These are phyloP conservation scores for Metroxylon sagu DNA, from an alignment of 176 grass and related monocot genomes.

Conservation along the genomic window DNA sequence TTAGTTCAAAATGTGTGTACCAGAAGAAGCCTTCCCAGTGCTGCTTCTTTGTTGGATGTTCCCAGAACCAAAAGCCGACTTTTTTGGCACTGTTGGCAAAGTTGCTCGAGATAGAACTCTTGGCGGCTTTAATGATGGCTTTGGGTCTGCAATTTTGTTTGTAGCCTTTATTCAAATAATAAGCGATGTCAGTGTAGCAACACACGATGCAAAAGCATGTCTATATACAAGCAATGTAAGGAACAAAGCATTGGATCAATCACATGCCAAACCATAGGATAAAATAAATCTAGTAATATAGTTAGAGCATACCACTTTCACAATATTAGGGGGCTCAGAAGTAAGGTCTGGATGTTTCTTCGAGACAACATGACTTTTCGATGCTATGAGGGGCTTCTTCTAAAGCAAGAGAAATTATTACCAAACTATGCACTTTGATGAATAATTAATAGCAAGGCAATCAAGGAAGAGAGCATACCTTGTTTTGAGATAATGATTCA, in stretches of 20 bases:
- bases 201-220: too few relatives aligned
- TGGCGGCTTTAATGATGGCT: constrained; percentile 43
- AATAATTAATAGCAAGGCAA: not conserved
- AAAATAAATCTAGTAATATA: not conserved
- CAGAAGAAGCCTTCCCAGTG: not conserved
- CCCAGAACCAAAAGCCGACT: constrained; percentile 14
- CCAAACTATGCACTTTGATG: not conserved
- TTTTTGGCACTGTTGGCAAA: constrained; percentile 34
- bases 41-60: constrained; percentile 48
- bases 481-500: constrained; percentile 42
- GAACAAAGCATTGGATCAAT: too few relatives aligned
- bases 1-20: too few relatives aligned
- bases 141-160: constrained; percentile 31
- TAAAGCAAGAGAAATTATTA: constrained; percentile 18
- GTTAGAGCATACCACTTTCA: constrained; percentile 33
- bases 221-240: too few relatives aligned
- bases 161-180: constrained; percentile 13
- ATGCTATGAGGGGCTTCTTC: constrained; percentile 28
- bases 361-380: constrained; percentile 15
- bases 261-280: not conserved
- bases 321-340: constrained; percentile 8
- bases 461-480: constrained; percentile 29
- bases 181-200: too few relatives aligned
- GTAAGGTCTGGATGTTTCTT: constrained; percentile 35
- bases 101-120: constrained; percentile 44